Base-by-base conservation (phyloP, 2,329 filamentous ascomycete species). In the Herpotrichia juniperi region DNA sequence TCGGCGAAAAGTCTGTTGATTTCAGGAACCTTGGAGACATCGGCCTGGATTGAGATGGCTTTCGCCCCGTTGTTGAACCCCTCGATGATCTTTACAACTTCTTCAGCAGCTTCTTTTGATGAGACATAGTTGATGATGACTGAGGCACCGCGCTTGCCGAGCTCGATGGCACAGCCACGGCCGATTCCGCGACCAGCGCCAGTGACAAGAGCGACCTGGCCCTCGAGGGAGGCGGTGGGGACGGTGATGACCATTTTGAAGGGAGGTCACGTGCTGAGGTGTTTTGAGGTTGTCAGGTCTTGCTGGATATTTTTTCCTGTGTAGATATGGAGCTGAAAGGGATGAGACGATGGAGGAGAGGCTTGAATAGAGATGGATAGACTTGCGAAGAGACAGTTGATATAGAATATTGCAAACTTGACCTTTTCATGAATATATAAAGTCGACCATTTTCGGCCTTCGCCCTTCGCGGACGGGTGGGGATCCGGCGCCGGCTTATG, bases 71-170 rank as follows among this genome's bases (percentile, higher is more conserved):
- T 79, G 66, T 74, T 71, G 68, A 72, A 75, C 31, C 65, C 67
- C 52, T 77, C 69, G 62, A 81, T 81, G 48, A 74, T 74, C 51
- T 74, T 66, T 68, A 67, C 67, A 39, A 82, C 79, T 66, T 81
- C 78, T 49, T 81, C 75, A 35, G 79, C 79, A 22, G 76, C 72
- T 32, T 72, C 70, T 58, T 78, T 75, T 66, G 81, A 81, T 58
- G 81, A 80, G 58, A 84, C 84, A 62, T 85, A 82, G 75, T 89
- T 90, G 69, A 90, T 81, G 22, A 89, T 79, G 46, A 90, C 79
- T 49, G 79, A 83, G 63, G 83, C 83, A 34, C 87, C 87, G 57
- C 85, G 85, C 67, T 81, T 80, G 68, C 82, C 86, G 34, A 89
- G 84, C 73, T 88, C 86, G 48, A 88, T 78, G 57, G 87, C 86